These are phyloP conservation scores for Pseudozyma pruni DNA, from an alignment of 1,284 basidiomycete genomes.

Conservation along the genomic window DNA sequence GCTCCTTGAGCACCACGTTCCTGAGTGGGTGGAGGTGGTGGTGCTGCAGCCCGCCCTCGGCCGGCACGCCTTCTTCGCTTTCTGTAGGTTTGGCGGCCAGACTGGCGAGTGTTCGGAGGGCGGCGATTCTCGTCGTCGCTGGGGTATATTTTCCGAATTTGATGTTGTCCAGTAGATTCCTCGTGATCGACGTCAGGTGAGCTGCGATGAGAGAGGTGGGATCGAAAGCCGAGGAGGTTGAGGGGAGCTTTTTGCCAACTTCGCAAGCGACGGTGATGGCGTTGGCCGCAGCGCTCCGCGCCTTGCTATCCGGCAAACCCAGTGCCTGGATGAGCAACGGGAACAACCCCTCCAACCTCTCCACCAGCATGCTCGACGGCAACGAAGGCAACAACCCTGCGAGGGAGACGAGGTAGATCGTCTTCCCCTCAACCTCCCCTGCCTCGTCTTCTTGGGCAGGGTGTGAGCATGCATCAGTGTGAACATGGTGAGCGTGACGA, in stretches of 20 bases:
- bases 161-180: conserved; percentile 40
- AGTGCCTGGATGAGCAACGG: conserved; percentile 88
- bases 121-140: conserved; percentile 77
- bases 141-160: conserved; percentile 48
- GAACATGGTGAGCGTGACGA: conserved; percentile 11
- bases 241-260: conserved; percentile 64
- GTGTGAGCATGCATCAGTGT: conserved; percentile 7
- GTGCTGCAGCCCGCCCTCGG: conserved; percentile 16
- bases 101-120: conserved; percentile 80
- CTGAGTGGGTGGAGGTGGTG: conserved; percentile 34
- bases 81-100: conserved; percentile 81
- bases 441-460: conserved; percentile 1
- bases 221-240: conserved; percentile 1
- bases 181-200: conserved; percentile 35
- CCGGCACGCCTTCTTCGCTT: conserved; percentile 74
- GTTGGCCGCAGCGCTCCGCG: conserved; percentile 82
- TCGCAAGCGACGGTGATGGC: conserved; percentile 79
- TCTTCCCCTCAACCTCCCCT: conserved; percentile 70
- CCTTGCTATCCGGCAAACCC: conserved; percentile 77
- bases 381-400: conserved; percentile 82
- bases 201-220: conserved; percentile 17
- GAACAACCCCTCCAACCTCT: conserved; percentile 74
- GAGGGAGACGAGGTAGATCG: conserved; percentile 84
- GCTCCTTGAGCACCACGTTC: conserved; percentile 75
- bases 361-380: conserved; percentile 73